Evolutionary conservation across 2,329 filamentous ascomycete genomes (phyloP).

Genomic region (Trichothecium roseum): DNA sequence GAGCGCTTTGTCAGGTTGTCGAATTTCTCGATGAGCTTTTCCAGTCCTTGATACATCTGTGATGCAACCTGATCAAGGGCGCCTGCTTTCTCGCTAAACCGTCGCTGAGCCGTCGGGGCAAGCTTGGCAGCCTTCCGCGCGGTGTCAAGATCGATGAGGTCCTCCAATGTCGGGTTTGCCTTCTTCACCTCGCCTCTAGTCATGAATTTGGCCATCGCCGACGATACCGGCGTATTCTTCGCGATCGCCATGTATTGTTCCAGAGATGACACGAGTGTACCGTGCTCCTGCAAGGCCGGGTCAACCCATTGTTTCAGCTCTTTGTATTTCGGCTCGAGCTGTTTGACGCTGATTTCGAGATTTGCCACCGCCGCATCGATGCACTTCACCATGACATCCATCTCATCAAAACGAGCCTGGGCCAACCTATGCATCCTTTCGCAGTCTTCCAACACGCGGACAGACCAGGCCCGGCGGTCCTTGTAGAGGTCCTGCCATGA

Average conservation of each 20-base stretch:
- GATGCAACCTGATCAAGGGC: conserved; percentile 51
- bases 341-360: conserved; percentile 62
- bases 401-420: conserved; percentile 59
- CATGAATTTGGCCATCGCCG: conserved; percentile 57
- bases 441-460: conserved; percentile 59
- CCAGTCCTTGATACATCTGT: conserved; percentile 51
- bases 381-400: conserved; percentile 67
- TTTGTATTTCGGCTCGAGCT: conserved; percentile 60
- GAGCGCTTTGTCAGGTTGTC: conserved; percentile 46
- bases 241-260: conserved; percentile 59
- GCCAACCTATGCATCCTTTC: conserved; percentile 50
- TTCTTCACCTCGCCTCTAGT: conserved; percentile 34
- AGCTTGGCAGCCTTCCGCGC: conserved; percentile 62
- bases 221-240: conserved; percentile 51
- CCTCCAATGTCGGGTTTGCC: conserved; percentile 52
- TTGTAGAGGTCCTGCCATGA: conserved; percentile 87
- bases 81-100: conserved; percentile 48
- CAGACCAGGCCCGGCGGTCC: conserved; percentile 70
- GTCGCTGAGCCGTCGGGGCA: conserved; percentile 45
- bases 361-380: conserved; percentile 81
- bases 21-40: conserved; percentile 52
- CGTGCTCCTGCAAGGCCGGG: conserved; percentile 57
- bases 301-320: conserved; percentile 62
- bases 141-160: conserved; percentile 66
- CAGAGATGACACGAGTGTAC: conserved; percentile 52